Evolutionary conservation across 1,284 basidiomycete species (phyloP), one percentile per base, ranked within the genome.

Genomic region (Malassezia slooffiae): DNA sequence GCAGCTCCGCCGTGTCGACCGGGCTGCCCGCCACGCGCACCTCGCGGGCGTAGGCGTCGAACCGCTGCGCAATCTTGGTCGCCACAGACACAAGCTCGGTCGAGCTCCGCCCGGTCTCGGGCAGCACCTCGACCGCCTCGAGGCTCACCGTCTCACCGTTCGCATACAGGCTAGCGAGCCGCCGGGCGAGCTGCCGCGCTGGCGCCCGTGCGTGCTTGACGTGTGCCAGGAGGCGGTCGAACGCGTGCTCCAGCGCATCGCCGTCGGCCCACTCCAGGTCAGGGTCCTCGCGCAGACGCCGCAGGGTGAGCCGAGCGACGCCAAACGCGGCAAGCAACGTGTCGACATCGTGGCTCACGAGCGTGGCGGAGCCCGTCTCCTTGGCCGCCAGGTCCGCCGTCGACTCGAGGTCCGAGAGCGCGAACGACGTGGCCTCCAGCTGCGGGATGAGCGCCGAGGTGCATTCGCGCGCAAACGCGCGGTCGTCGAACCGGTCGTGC

Each of bases 391-490:
- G 56, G 37, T 66, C 65, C 24, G 54, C 50, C 34, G 55, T 52
- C 29, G 56, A 55, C 85, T 82, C n/a, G 76, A 70, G 52, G 82
- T 82, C 61, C 81, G 74, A n/a, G n/a, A 67, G 38, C 2, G 55
- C 47, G 35, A 43, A 40, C 13, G 50, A 52, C 12, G 66, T 57
- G 10, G 57, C 53, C 30, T 68, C 65, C 26, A 68, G 56, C 38
- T 57, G 55, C 30, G 56, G 52, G 34, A 58, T 54, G 27, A 64
- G 55, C 4, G 26, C 28, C 10, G 87, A 73, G 80, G 77, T 75
- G 34, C 95, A 76, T 61, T 95, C 90, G 55, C 77, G 80, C 12
- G 84, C 85, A 70, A 89, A 95, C 57, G 93, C 88, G 70, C 81
- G 77, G 71, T 91, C 90, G 31, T 42, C 41, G 11, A 41, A 41